Percentiles rank a stretch among this genome's conserved stretches.
These are phyloP conservation scores for Macrotyloma uniflorum DNA, from an alignment of 306 rosid species.

Conservation along the genomic window DNA sequence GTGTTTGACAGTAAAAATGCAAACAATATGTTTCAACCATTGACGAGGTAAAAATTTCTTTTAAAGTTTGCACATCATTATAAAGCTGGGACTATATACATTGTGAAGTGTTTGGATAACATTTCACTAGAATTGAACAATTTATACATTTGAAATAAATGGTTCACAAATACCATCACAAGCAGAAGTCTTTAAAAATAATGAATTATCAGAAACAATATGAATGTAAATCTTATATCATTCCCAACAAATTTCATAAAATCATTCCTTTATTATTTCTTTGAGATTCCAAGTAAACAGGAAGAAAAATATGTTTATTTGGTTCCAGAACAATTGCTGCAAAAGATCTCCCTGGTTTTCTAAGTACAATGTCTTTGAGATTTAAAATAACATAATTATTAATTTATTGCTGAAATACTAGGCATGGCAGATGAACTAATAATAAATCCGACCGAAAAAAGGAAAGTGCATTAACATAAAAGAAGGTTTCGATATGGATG, in stretches of 20 bases:
- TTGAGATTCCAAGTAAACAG: constrained; percentile 12
- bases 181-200: no score
- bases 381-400: not conserved
- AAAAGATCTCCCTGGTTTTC: not conserved
- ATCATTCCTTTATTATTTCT: not conserved
- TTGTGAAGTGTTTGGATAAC: no score
- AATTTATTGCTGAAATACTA: constrained; percentile 11
- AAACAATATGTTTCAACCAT: no score
- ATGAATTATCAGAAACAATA: no score
- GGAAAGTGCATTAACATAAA: not conserved
- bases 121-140: no score
- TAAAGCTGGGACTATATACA: no score
- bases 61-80: no score
- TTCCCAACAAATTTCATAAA: not conserved
- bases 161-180: no score
- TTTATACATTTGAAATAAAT: no score
- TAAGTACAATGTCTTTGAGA: constrained; percentile 3
- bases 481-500: not conserved
- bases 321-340: not conserved
- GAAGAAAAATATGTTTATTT: not conserved
- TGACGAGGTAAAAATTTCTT: no score
- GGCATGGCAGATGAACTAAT: not conserved
- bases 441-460: not conserved
- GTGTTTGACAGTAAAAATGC: no score
- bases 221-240: constrained; percentile 18